Percentiles rank a stretch among this genome's conserved stretches.
Evolutionary conservation across 108 stramenopile species (phyloP).

Genomic region (Skeletonema tropicum): DNA sequence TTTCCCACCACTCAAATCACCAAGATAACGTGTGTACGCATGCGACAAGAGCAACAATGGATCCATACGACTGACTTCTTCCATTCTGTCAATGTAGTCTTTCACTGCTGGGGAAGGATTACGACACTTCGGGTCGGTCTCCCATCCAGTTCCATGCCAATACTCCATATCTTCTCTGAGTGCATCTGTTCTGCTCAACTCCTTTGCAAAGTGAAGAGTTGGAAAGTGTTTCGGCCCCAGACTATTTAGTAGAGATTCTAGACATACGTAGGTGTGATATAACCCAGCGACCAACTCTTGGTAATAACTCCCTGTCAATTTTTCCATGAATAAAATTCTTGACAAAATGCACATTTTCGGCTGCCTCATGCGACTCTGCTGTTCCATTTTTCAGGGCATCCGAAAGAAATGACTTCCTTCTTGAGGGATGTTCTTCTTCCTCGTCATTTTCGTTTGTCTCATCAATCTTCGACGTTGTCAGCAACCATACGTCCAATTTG

Average conservation of each 20-base stretch:
- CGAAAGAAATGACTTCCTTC: slow-evolving; percentile 48
- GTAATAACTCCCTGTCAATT: slow-evolving; percentile 82
- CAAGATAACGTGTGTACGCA: slow-evolving; percentile 91
- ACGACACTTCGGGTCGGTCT: slow-evolving; percentile 18
- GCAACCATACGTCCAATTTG: slow-evolving; percentile 66
- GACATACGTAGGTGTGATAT: slow-evolving; percentile 69
- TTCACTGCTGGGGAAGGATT: slow-evolving; percentile 69
- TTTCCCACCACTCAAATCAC: slow-evolving; percentile 88
- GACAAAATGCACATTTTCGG: slow-evolving; percentile 91
- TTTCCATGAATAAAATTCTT: slow-evolving; percentile 82
- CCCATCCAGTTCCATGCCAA: slow-evolving; percentile 61
- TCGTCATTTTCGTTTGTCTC: slow-evolving; percentile 2
- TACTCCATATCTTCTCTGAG: slow-evolving; percentile 81
- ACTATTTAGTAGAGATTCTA: slow-evolving; percentile 70
- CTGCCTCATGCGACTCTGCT: slow-evolving; percentile 77
- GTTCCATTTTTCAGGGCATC: slow-evolving; percentile 84
- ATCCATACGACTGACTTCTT: slow-evolving; percentile 54
- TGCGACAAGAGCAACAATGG: slow-evolving; percentile 83
- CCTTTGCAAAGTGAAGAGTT: slow-evolving; percentile 75
- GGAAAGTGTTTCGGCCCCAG: slow-evolving; percentile 68
- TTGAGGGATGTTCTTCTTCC: background rate
- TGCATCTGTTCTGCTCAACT: slow-evolving; percentile 60
- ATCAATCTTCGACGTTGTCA: slow-evolving; percentile 10
- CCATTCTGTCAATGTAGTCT: slow-evolving; percentile 78
- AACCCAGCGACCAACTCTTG: slow-evolving; percentile 60